Evolutionary conservation across 2,329 filamentous ascomycete species (phyloP), one percentile per base, ranked within the genome.

Genomic region (Aspergillus nomiae): DNA sequence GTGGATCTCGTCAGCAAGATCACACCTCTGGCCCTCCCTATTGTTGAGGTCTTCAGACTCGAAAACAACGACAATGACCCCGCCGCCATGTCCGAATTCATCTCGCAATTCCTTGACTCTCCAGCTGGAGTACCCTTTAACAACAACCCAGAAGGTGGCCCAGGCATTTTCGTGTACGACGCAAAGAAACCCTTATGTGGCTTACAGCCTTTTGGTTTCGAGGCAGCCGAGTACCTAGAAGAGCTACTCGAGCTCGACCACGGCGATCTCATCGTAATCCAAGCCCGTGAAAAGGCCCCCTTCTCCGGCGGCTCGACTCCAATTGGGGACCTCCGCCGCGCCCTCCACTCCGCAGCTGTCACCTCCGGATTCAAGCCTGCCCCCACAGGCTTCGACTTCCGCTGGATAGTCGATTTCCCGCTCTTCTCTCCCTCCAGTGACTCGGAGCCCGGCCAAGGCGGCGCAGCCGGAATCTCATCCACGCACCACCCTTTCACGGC

Each of bases 401-500:
- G 90, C 61, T 99, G 95, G 95, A 86, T 99, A 14, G 90, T 86
- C 0, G 88, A 94, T 63, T 99, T 99, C 74, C 95, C 95, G 14
- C 87, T 99, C 71, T 99, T 99, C 80, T 93, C 92, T 1, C 92
- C 90, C 0, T 80, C 80, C 11, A 85, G 85, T 58, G 87, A 85
- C 58, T 82, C 85, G 14, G 81, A 91, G 54, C 91, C 91, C 0
- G 92, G 92, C 2, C 94, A 98, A 79, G 92, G 92, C 59, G 93
- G 93, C 21, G 77, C 83, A 1, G 88, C 93, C 0, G 93, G 94
- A 5, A 88, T 98, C 71, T 88, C 90, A 11, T 89, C 94, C 0
- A 97, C 94, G 0, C 95, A 99, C 73, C 95, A 99, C 75, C 95
- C 95, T 0, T 99, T 99, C 78, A 99, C 95, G 0, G 92, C 95